phyloP scores from a whole-genome alignment of 2,329 filamentous ascomycete genomes.

The Beauveria pseudobassiana region DNA sequence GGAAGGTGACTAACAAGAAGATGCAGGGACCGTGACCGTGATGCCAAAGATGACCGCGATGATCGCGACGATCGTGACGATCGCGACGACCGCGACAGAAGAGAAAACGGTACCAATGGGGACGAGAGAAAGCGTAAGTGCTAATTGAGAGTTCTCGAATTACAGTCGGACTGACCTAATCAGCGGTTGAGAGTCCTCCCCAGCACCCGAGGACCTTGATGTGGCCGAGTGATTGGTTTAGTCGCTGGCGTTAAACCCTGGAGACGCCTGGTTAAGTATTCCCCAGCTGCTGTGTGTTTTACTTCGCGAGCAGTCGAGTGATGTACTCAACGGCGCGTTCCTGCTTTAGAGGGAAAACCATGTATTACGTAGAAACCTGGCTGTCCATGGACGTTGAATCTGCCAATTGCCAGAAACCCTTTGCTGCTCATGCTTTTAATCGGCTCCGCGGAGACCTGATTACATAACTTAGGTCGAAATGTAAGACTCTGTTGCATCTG shows the following conservation, averaged over 20 bases:
- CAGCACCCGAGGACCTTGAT: conserved; percentile 89
- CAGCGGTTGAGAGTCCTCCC: conserved; percentile 69
- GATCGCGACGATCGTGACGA: conserved; percentile 50
- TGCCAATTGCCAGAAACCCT: not conserved
- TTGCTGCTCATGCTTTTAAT: conserved; percentile 8
- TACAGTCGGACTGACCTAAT: conserved; percentile 23
- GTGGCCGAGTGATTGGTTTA: conserved; percentile 62
- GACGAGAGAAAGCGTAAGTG: conserved; percentile 81
- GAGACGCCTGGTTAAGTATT: conserved; percentile 7
- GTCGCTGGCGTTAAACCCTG: not conserved
- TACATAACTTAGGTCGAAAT: conserved; percentile 3
- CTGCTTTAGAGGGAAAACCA: not conserved
- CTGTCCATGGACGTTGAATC: not conserved
- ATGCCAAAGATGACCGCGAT: conserved; percentile 59
- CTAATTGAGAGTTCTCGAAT: not conserved
- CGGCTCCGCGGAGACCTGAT: conserved; percentile 4
- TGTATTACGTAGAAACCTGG: conserved; percentile 11
- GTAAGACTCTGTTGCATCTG: conserved; percentile 1
- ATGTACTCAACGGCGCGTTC: not conserved
- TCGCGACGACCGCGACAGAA: conserved; percentile 54
- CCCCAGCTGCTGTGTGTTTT: not conserved
- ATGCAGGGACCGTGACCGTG: conserved; percentile 45
- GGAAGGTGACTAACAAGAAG: not conserved
- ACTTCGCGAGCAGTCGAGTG: not conserved
- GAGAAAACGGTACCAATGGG: conserved; percentile 72